phyloP scores from a whole-genome alignment of 1,139 yeast species.

The Yamadazyma atmosphaerica region DNA sequence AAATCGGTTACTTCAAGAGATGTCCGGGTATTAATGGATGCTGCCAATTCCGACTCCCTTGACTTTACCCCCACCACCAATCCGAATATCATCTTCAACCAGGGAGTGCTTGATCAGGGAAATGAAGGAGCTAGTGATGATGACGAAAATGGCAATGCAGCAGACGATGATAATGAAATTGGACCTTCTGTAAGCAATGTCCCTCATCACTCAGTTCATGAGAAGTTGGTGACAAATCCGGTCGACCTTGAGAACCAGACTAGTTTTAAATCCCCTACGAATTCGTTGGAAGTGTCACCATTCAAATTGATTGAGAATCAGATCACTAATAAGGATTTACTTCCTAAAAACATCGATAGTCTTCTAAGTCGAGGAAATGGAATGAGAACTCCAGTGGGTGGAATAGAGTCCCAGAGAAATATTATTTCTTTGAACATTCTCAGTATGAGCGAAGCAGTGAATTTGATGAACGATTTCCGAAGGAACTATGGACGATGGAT shows the following conservation, averaged over 20 bases:
- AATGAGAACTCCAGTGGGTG: conserved; percentile 1
- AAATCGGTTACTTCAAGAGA: conserved; percentile 16
- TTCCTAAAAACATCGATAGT: conserved; percentile 48
- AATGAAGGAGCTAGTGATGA: conserved; percentile 9
- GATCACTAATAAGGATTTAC: conserved; percentile 22
- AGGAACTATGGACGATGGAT: conserved; percentile 79
- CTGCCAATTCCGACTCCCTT: conserved; percentile 18
- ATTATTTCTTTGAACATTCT: conserved; percentile 48
- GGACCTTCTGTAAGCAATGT: not conserved
- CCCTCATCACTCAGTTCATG: not conserved
- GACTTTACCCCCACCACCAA: conserved; percentile 1
- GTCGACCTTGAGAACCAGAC: conserved; percentile 20
- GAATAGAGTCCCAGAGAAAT: conserved; percentile 3
- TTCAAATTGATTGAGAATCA: conserved; percentile 45
- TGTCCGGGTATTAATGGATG: conserved; percentile 27
- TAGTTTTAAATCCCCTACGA: conserved; percentile 41
- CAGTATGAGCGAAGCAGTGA: conserved; percentile 48
- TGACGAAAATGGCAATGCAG: not conserved
- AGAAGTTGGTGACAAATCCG: conserved; percentile 14
- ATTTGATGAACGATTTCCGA: conserved; percentile 57
- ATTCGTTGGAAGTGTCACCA: conserved; percentile 50
- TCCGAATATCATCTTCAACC: conserved; percentile 1
- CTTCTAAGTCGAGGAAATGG: conserved; percentile 29
- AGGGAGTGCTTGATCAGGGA: not conserved
- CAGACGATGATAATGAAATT: not conserved